Evolutionary conservation across 371 early-diverging fungal genomes (phyloP).

Genomic region (Synchytrium microbalum): DNA sequence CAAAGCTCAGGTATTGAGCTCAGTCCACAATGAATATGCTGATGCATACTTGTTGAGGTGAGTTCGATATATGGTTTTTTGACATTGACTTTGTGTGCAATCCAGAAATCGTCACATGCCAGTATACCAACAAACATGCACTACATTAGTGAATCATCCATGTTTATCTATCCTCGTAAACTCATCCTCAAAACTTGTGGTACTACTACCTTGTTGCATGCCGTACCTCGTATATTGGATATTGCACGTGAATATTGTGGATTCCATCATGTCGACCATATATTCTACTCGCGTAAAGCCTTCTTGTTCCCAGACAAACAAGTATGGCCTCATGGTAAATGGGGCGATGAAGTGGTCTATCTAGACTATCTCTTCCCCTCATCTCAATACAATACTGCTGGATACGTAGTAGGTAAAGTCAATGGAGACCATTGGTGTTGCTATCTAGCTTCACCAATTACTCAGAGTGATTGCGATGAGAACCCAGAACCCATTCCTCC

Average conservation of each 20-base stretch:
- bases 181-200: slow-evolving; percentile 95
- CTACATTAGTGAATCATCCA: slow-evolving; percentile 85
- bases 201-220: slow-evolving; percentile 83
- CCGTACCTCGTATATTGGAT: slow-evolving; percentile 73
- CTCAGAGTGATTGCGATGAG: slow-evolving; percentile 7
- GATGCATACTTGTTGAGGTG: slow-evolving; percentile 88
- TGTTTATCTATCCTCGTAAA: slow-evolving; percentile 93
- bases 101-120: not conserved
- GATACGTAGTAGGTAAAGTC: slow-evolving; percentile 87
- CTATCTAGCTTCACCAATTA: slow-evolving; percentile 67
- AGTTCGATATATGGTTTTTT: slow-evolving; percentile 7
- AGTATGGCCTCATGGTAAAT: slow-evolving; percentile 76
- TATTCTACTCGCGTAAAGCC: slow-evolving; percentile 92
- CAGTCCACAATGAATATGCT: slow-evolving; percentile 62
- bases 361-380: slow-evolving; percentile 36
- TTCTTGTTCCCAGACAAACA: slow-evolving; percentile 94
- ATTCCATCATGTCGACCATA: slow-evolving; percentile 64
- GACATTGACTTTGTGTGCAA: not conserved
- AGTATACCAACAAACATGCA: not conserved
- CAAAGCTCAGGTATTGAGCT: slow-evolving; percentile 82
- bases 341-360: slow-evolving; percentile 75
- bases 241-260: slow-evolving; percentile 68
- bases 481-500: not conserved
- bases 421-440: slow-evolving; percentile 93
- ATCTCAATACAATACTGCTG: slow-evolving; percentile 42